Base-by-base conservation (phyloP, 169 alveolate genomes). In the Cryptosporidium tyzzeri region DNA sequence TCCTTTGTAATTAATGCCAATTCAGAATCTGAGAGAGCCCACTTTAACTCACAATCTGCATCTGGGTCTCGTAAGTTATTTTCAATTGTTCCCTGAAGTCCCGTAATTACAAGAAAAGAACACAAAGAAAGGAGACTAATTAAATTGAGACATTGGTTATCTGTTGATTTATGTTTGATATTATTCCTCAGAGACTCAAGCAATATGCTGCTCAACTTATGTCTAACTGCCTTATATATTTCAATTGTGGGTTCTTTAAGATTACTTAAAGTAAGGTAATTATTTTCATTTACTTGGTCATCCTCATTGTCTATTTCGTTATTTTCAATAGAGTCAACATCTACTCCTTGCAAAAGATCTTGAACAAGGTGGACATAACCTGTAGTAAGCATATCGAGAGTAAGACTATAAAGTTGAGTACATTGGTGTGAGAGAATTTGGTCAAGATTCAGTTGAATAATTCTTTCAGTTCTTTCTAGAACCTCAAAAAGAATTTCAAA, bases 331-430 rank as follows among this genome's bases (percentile, higher is more conserved):
- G 59, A 23, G 35, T 59, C 67, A 26, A 26, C 61, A 29, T 80
- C 89, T 8, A 80, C n/a, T 23, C 67, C 67, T 45, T 67, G 61
- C 4, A 80, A 67, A 41, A 80, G 61, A 62, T 80, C 73, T 59
- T 80, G 89, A 23, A 80, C 74, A 44, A 80, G 75, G 70, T 80
- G 89, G n/a, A 70, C 70, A 58, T 80, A 80, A 12, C 89, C 89
- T 23, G 89, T 80, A 1, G 75, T 80, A 37, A 80, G 10, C 55
- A 80, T 62, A 80, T 80, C 89, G 8, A 80, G 75, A 2, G 75
- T 61, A 37, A 62, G 37, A 29, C 41, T 31, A 62, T 31, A 80
- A 18, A 80, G 68, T 31, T 80, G 89, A 23, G 53, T 41, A 18
- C 70, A 59, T 48, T 80, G 89, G 26, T 80, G 41, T 4, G 70